Conservation (phyloP, 2,329 filamentous ascomycete species). For the Fusarium piperis region DNA sequence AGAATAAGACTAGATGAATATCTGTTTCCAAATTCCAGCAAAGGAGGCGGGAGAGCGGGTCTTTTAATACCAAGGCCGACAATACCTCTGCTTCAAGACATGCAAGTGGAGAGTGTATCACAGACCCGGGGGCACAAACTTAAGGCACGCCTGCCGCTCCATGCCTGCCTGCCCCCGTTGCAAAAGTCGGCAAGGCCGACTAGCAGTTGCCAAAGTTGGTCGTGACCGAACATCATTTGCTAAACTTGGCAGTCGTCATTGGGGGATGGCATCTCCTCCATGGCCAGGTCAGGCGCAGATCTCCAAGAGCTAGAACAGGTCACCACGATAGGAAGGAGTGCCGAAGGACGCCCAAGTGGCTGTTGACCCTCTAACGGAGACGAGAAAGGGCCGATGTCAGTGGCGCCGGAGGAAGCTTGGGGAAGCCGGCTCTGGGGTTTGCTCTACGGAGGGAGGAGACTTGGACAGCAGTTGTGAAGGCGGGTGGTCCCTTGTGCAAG, state of each 20-base stretch:
- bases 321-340: background rate
- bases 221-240: constrained; percentile 16
- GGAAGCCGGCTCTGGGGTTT: constrained; percentile 18
- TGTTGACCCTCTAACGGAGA: constrained; percentile 23
- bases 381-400: constrained; percentile 42
- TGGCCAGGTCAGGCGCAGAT: constrained; percentile 21
- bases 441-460: constrained; percentile 9
- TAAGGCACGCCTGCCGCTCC: background rate
- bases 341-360: constrained; percentile 20
- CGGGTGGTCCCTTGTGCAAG: constrained; percentile 11
- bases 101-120: constrained; percentile 24
- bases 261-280: constrained; percentile 21
- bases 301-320: constrained; percentile 3
- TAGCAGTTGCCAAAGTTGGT: background rate
- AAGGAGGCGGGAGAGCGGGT: constrained; percentile 25
- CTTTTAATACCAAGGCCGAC: constrained; percentile 28
- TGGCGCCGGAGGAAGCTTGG: constrained; percentile 30
- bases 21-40: constrained; percentile 9
- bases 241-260: constrained; percentile 45
- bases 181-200: background rate
- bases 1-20: constrained; percentile 15
- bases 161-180: background rate
- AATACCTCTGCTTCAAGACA: constrained; percentile 12
- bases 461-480: background rate
- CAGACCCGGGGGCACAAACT: constrained; percentile 9